A percentile compares a stretch with the other conserved stretches of the same genome.
Evolutionary conservation across 352 stramenopile species (phyloP).

Genomic region (Pilasporangium apinafurcum): DNA sequence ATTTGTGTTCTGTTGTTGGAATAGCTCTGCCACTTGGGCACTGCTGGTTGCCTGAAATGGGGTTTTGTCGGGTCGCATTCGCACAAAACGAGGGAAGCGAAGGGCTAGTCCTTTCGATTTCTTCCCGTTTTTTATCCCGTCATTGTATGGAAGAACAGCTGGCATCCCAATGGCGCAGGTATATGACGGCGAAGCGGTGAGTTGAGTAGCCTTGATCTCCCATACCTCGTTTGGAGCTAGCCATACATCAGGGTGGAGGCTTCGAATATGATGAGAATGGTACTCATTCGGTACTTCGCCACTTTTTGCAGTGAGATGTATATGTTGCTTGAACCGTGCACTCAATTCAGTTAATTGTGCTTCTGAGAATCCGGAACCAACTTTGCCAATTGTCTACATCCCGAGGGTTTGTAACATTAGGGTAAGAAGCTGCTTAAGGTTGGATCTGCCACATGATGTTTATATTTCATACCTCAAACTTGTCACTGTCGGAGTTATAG

Average conservation of each 20-base stretch:
- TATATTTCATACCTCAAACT: constrained; percentile 85
- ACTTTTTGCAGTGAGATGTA: constrained; percentile 27
- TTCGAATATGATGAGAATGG: constrained; percentile 44
- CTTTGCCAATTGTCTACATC: constrained; percentile 76
- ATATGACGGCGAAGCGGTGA: constrained; percentile 95
- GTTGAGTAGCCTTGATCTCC: constrained; percentile 98
- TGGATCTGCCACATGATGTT: not conserved
- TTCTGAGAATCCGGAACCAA: constrained; percentile 98
- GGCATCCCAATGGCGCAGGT: constrained; percentile 62
- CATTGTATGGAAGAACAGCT: constrained; percentile 3
- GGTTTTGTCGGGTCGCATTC: constrained; percentile 94
- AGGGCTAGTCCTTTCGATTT: constrained; percentile 90
- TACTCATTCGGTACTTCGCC: constrained; percentile 48
- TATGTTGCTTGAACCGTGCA: constrained; percentile 31
- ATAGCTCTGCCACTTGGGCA: constrained; percentile 87
- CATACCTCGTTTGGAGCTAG: constrained; percentile 93
- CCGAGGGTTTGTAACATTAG: too few species aligned
- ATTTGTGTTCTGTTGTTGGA: constrained; percentile 32
- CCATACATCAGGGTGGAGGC: constrained; percentile 89
- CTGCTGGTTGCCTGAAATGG: constrained; percentile 92
- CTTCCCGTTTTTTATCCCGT: too few species aligned
- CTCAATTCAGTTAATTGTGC: constrained; percentile 83
- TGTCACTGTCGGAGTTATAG: constrained; percentile 91
- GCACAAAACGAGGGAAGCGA: constrained; percentile 98
- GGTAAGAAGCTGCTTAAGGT: not conserved